Conservation (phyloP, 2,329 filamentous ascomycete species). For the Scytalidium lignicola region DNA sequence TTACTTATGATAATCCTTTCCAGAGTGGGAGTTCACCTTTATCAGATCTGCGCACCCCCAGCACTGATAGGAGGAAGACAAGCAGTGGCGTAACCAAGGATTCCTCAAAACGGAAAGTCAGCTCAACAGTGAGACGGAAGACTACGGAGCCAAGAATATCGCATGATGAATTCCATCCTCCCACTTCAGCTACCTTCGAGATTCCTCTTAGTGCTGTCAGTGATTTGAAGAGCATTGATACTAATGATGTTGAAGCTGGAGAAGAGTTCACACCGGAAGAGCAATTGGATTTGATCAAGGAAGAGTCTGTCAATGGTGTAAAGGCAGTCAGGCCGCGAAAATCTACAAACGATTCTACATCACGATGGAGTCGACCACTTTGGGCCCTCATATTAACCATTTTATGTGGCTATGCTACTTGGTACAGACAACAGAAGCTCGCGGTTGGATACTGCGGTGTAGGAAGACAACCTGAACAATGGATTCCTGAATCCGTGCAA, state of each 20-base stretch:
- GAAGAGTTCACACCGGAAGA: conserved; percentile 96
- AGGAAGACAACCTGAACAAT: conserved; percentile 49
- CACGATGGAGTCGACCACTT: conserved; percentile 54
- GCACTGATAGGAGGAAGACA: conserved; percentile 41
- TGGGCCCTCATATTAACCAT: conserved; percentile 67
- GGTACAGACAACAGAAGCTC: conserved; percentile 95
- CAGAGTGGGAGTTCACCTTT: conserved; percentile 75
- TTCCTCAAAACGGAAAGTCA: conserved; percentile 31
- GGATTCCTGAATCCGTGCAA: conserved; percentile 44
- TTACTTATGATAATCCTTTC: conserved; percentile 89
- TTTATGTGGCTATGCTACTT: conserved; percentile 66
- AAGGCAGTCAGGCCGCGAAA: conserved; percentile 37
- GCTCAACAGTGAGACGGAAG: conserved; percentile 39
- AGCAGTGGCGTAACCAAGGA: conserved; percentile 35
- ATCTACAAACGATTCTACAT: conserved; percentile 36
- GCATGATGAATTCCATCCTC: conserved; percentile 47
- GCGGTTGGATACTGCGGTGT: conserved; percentile 92
- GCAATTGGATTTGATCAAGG: conserved; percentile 71
- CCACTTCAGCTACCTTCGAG: conserved; percentile 54
- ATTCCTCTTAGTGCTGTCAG: conserved; percentile 42
- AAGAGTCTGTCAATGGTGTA: conserved; percentile 54
- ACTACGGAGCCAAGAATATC: conserved; percentile 38
- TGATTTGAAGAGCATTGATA: conserved; percentile 35
- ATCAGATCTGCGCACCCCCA: conserved; percentile 41
- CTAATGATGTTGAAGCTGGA: conserved; percentile 56